phyloP scores from a whole-genome alignment of 352 stramenopile species.

The Pilasporangium apinafurcum region DNA sequence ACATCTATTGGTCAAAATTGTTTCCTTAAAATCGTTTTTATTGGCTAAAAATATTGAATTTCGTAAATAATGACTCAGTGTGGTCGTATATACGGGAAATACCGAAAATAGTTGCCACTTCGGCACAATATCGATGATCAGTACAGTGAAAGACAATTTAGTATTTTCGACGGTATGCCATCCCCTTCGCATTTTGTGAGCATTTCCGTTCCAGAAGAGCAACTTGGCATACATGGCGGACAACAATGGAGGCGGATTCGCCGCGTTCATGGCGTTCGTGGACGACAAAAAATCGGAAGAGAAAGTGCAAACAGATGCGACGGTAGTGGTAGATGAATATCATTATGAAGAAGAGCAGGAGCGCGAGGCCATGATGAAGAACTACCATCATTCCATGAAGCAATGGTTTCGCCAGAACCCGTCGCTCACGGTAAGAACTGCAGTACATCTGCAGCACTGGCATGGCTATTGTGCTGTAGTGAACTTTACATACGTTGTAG shows the following conservation, averaged over 20 bases:
- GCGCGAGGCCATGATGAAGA: constrained; percentile 86
- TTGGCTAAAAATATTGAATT: no score
- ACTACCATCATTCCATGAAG: constrained; percentile 83
- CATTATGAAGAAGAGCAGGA: constrained; percentile 83
- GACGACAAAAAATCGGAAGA: constrained; percentile 14
- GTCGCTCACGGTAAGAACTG: constrained; percentile 21
- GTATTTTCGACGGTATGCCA: no score
- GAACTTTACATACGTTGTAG: not conserved
- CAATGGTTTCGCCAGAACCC: constrained; percentile 79
- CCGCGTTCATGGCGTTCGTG: constrained; percentile 68
- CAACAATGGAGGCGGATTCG: constrained; percentile 41
- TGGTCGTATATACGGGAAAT: no score
- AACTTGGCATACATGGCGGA: constrained; percentile 32
- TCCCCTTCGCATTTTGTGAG: no score
- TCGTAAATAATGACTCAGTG: no score
- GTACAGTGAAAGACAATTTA: no score
- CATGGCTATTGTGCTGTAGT: constrained; percentile 1
- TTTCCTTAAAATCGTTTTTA: no score
- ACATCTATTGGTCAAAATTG: no score
- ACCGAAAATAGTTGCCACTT: no score
- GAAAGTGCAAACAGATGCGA: not conserved
- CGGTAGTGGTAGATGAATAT: constrained; percentile 40
- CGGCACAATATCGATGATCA: no score
- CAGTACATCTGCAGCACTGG: not conserved
- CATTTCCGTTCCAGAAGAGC: no score